phyloP scores from a whole-genome alignment of 108 stramenopile species.

The Skeletonema menzelii region DNA sequence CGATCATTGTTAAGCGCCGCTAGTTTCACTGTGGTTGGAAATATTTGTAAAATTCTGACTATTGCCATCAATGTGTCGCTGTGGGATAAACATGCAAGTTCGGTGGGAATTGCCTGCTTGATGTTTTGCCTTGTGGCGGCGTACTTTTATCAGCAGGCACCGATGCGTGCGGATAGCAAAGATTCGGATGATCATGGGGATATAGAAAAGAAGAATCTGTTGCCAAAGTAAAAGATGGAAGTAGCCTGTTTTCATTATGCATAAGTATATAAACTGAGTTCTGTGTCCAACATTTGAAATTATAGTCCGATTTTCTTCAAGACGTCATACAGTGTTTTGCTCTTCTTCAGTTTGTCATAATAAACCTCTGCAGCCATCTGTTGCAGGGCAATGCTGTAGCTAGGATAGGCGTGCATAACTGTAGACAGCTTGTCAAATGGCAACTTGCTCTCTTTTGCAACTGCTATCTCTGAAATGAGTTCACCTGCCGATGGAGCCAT shows the following conservation, averaged over 20 bases:
- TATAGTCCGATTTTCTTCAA: conserved; percentile 58
- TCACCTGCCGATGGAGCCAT: conserved; percentile 66
- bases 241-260: neutral
- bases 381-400: conserved; percentile 58
- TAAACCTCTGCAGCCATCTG: conserved; percentile 64
- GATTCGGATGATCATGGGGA: conserved; percentile 37
- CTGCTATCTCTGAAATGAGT: conserved; percentile 58
- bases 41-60: conserved; percentile 63
- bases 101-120: conserved; percentile 49
- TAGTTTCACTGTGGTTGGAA: conserved; percentile 67
- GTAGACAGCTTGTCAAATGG: conserved; percentile 54
- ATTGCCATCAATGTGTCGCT: conserved; percentile 56
- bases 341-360: conserved; percentile 50
- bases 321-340: conserved; percentile 31
- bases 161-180: conserved; percentile 42
- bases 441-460: conserved; percentile 45
- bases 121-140: conserved; percentile 58
- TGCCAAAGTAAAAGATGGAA: conserved; percentile 24
- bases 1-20: conserved; percentile 60
- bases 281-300: neutral
- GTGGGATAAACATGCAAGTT: conserved; percentile 68
- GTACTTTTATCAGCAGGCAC: conserved; percentile 68
- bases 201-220: conserved; percentile 12
- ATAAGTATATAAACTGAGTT: neutral
- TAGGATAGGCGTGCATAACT: conserved; percentile 65